Evolutionary conservation across 176 grass and related monocot genomes (phyloP), one percentile per base, ranked within the genome.

Genomic region (Avena sativa): DNA sequence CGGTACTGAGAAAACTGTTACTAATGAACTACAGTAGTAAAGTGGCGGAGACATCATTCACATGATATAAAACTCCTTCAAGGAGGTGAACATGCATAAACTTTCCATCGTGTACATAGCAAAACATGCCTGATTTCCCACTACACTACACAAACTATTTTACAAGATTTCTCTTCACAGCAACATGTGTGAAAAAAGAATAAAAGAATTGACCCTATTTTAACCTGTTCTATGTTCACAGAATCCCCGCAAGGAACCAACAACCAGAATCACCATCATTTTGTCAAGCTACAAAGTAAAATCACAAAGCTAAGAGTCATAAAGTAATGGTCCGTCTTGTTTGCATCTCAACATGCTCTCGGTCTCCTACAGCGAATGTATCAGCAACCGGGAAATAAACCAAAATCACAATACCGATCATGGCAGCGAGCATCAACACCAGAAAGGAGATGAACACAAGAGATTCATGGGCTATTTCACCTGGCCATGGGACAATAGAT

Each of bases 341-440:
- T 91, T 91, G 88, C 83, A 96, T 91, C 75, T 92, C 94, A 73
- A 88, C 43, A 50, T 94, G 80, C 66, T 89, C 90, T 15, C 79
- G 71, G 61, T 96, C 90, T 76, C 89, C 79, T 79, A 94, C 72
- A 59, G 86, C 93, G 16, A 95, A 65, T 40, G 94, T 89, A 87
- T 98, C 93, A 9, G 85, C 85, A 23, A 96, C 94, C 6, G 93
- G 97, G 63, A 98, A 96, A 81, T 96, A 98, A 47, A 96, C 93
- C 30, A 98, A 89, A 87, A 96, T 96, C 46, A 92, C 65, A 59
- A 96, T 89, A 68, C 97, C 92, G 40, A 91, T 79, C 66, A 91
- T 88, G 53, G 89, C 76, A 70, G 90, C 93, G 83, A 92, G 81
- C 87, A 96, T 91, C 90, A 96, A 73, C 87, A 92, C 58, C n/a